Base-by-base conservation (phyloP, 177 flowering plant species). In the Tripterygium wilfordii region DNA sequence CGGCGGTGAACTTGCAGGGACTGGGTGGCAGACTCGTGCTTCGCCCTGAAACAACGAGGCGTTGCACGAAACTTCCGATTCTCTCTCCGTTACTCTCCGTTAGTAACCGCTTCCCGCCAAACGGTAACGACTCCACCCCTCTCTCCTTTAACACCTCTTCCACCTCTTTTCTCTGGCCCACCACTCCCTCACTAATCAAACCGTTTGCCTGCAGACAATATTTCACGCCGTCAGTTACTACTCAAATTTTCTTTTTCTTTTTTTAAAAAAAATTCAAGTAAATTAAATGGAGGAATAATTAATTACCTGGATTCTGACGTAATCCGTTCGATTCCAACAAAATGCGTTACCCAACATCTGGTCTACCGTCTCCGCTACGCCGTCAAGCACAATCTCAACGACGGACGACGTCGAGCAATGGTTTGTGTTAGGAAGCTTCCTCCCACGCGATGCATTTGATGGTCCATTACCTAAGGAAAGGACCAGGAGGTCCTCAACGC, bases 321-420 rank as follows among this genome's bases (percentile, higher is more conserved):
- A 82, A 50, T 70, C 83, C 5, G 63, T 38, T 7, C 75, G 80
- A 62, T 77, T 82, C 81, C 83, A 79, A 51, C 77, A 75, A 58
- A 82, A 82, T 20, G 89, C 85, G 61, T 82, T 79, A 16, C 85
- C 89, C 30, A 82, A 32, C 85, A 82, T 66, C 57, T 82, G 89
- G 55, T 82, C 89, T 0, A 82, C 56, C 17, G 83, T 82, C 36
- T 84, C 94, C 21, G 85, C 77, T 10, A 79, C 79, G 33, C 89
- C 89, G 54, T 79, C 85, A 16, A 77, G 68, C 25, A 58, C 89
- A 62, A 79, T 75, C 60, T 68, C 71, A 21, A 84, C 79, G 13
- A 79, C 74, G 12, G 76, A 26, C 2, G 76, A 45, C 22, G 68
- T 60, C 16, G 82, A 72, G 62, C 77, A 70, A 21, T 58, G 59